phyloP scores from a whole-genome alignment of 176 grass and related monocot species.

The Guadua angustifolia region DNA sequence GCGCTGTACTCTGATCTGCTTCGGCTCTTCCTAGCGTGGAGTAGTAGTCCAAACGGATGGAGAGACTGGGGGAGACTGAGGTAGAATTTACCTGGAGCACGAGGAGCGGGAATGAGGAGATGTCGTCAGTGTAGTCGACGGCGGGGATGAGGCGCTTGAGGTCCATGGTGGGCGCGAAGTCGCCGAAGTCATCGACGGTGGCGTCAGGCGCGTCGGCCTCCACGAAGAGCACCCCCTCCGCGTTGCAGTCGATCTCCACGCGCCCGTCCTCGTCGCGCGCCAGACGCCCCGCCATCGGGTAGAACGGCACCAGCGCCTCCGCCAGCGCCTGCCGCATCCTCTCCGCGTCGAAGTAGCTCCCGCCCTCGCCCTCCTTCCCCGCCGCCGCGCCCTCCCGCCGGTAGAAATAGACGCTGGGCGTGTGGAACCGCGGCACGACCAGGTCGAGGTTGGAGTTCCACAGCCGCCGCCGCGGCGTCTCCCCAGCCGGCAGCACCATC shows the following conservation, averaged over 20 bases:
- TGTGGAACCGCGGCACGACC: slow-evolving; percentile 86
- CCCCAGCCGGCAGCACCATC: slow-evolving; percentile 68
- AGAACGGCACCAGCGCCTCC: slow-evolving; percentile 79
- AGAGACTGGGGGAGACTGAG: not conserved
- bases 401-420: slow-evolving; percentile 88
- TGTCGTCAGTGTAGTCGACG: slow-evolving; percentile 79
- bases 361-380: not conserved
- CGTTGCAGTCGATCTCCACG: slow-evolving; percentile 89
- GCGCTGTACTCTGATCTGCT: not conserved
- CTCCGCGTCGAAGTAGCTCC: slow-evolving; percentile 67
- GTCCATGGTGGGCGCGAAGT: slow-evolving; percentile 91
- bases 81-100: slow-evolving; percentile 67
- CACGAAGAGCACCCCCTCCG: slow-evolving; percentile 75
- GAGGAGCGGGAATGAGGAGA: slow-evolving; percentile 81
- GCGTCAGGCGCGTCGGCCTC: slow-evolving; percentile 78
- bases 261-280: slow-evolving; percentile 79
- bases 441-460: slow-evolving; percentile 88
- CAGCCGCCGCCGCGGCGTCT: slow-evolving; percentile 57
- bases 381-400: slow-evolving; percentile 17
- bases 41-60: not conserved
- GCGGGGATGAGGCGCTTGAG: slow-evolving; percentile 82
- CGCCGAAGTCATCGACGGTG: slow-evolving; percentile 70
- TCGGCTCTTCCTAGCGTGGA: not conserved
- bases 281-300: slow-evolving; percentile 88
- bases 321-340: slow-evolving; percentile 68